Evolutionary conservation across 495 filamentous ascomycete species (phyloP), one percentile per base, ranked within the genome.

Genomic region (Tetracladium marchalianum): DNA sequence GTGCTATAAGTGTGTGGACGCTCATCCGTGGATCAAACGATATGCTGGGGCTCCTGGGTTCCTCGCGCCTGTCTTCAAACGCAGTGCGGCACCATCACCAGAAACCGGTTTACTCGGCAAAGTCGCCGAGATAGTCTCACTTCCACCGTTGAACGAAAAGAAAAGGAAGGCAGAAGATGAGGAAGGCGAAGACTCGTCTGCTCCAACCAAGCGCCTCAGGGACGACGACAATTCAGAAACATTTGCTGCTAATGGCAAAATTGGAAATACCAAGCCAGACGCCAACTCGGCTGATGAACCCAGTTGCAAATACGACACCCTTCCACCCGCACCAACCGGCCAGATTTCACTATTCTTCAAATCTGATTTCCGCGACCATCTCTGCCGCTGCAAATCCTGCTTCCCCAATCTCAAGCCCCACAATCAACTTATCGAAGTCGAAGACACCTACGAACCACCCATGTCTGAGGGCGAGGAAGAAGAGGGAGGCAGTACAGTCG

Each of bases 1-100:
- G 39, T 99, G 93, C 68, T 95, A 88, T 70, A 88, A 93, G 59
- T 99, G 93, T 54, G 71, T 92, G 31, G 82, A 90, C 18, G 78
- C 85, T 0, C 79, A 85, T 55, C 89, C 89, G 0, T 99, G 90
- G 92, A 80, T 99, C 55, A 92, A 88, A 66, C 66, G 71, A 46
- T 97, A 96, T 56, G 90, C 87, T n/a, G 85, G 85, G 4, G 77
- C 82, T 0, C 59, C 74, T 2, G 89, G 89, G 2, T 97, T 99
- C 56, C 67, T 97, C 4, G 73, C 78, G 2, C 74, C 90, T 0
- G 80, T 93, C 0, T 70, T 65, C 46, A 47, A 46, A 48, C 44
- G 57, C 44, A 56, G 53, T 41, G 19, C 53, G 34, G 53, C 57
- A 16, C 53, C 57, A 11, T 54, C 41, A 5, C 47, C 45, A 16